Conservation (phyloP, 2,329 filamentous ascomycete genomes). For the Aspergillus persii region DNA sequence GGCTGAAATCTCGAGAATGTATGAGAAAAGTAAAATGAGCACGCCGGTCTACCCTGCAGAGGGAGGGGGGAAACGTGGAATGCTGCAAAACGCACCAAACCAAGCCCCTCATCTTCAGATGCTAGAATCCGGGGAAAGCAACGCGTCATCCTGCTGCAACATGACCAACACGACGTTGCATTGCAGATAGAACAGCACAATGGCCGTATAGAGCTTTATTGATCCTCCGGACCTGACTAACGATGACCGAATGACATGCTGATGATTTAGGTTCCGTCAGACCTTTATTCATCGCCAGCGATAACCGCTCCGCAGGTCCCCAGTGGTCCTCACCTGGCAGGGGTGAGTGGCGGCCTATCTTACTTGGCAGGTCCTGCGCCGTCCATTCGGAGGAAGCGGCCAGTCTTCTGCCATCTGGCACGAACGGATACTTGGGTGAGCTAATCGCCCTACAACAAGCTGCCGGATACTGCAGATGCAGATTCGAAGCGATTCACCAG, state of each 20-base stretch:
- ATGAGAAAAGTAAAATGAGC: too few species aligned
- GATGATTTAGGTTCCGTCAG: not conserved
- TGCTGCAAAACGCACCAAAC: not conserved
- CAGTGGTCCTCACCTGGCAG: not conserved
- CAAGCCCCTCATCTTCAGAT: not conserved
- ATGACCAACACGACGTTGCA: not conserved
- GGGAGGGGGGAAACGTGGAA: too few species aligned
- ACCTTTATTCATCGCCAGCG: not conserved
- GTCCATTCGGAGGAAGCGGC: not conserved
- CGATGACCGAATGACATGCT: not conserved
- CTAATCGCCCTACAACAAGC: not conserved
- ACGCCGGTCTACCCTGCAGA: too few species aligned
- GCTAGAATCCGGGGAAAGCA: too few species aligned
- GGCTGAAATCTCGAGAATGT: too few species aligned
- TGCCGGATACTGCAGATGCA: not conserved
- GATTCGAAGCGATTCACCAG: not conserved
- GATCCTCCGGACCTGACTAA: not conserved
- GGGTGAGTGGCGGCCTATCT: not conserved
- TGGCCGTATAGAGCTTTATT: not conserved
- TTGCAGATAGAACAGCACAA: not conserved
- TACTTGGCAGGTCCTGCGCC: not conserved
- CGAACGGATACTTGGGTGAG: not conserved
- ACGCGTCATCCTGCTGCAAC: not conserved
- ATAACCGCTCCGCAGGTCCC: not conserved
- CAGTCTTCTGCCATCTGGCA: not conserved